Evolutionary conservation across 2,329 filamentous ascomycete species (phyloP), one percentile per base, ranked within the genome.

Genomic region (Aspergillus eucalypticola): DNA sequence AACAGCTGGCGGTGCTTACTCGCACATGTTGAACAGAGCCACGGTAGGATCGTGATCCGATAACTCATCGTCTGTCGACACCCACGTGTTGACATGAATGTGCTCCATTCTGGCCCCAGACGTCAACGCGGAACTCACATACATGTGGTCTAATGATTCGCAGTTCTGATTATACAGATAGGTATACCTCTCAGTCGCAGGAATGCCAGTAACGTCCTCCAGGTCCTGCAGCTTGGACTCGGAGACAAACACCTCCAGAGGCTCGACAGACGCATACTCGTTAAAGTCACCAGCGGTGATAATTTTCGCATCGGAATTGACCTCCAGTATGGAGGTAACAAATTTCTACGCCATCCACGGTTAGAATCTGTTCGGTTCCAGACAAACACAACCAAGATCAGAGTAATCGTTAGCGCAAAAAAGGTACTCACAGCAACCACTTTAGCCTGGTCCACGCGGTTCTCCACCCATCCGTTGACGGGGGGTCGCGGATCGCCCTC

Each of bases 31-130:
- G 60, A 91, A 76, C 73, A 76, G 79, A 3, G 84, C 88, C 15
- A 91, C 83, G 49, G 83, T 87, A 0, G 89, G 88, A 68, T 91
- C 89, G 70, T 91, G 89, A 71, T 91, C 88, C 54, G 84, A 88
- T 21, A 85, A 82, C 72, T 84, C 79, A 56, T 83, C 83, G 29
- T 78, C 81, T 60, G 75, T 81, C 29, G 79, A 75, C 53, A 84
- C 81, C 88, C 89, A 91, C 3, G 87, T 87, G 73, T 90, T 91
- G 54, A 90, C 78, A 75, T 91, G 89, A 25, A 91, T 69, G 73
- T 91, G 88, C 79, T 90, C 86, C 56, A 68, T 60, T 15, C 80
- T 75, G 38, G 70, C 71, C 3, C 73, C 69, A 27, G 70, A 70
- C 25, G 75, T 77, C 60, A 89, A 68, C 53, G 78, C 78, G 25